Evolutionary conservation across 345 rosid genomes (phyloP).

Genomic region (Cardamine resedifolia): DNA sequence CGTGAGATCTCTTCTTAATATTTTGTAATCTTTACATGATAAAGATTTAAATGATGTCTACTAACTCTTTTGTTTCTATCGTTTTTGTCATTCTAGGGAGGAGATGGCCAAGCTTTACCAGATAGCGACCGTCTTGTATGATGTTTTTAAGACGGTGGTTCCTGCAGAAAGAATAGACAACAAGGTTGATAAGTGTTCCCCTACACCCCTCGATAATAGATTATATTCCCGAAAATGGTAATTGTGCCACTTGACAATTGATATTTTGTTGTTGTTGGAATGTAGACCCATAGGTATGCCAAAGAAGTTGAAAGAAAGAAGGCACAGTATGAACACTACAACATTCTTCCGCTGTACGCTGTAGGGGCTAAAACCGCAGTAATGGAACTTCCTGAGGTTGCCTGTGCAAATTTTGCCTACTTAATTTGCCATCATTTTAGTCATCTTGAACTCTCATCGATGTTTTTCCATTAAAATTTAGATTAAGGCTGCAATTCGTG

Average conservation of each 20-base stretch:
- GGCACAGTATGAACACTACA: constrained; percentile 61
- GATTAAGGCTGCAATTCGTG: constrained; percentile 80
- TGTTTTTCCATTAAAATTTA: constrained; percentile 31
- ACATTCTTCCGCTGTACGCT: constrained; percentile 81
- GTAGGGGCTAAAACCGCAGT: constrained; percentile 65
- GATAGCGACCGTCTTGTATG: constrained; percentile 84
- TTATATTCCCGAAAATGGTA: constrained; percentile 14
- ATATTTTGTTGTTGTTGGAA: constrained; percentile 26
- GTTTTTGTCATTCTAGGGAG: constrained; percentile 57
- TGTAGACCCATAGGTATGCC: constrained; percentile 62
- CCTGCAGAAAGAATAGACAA: constrained; percentile 49
- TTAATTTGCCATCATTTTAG: neutral
- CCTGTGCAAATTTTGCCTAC: constrained; percentile 10
- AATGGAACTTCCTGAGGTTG: constrained; percentile 93
- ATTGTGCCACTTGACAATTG: constrained; percentile 27
- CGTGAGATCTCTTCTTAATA: constrained; percentile 54
- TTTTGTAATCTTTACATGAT: neutral
- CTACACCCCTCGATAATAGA: neutral
- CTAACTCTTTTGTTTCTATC: constrained; percentile 17
- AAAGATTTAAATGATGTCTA: constrained; percentile 1
- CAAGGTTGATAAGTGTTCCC: constrained; percentile 48
- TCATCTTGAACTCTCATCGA: constrained; percentile 24
- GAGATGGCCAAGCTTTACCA: constrained; percentile 88
- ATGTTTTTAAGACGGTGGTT: constrained; percentile 68
- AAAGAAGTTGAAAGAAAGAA: constrained; percentile 61